phyloP scores from a whole-genome alignment of 2,329 filamentous ascomycete genomes.

The Nigrospora sphaerica region DNA sequence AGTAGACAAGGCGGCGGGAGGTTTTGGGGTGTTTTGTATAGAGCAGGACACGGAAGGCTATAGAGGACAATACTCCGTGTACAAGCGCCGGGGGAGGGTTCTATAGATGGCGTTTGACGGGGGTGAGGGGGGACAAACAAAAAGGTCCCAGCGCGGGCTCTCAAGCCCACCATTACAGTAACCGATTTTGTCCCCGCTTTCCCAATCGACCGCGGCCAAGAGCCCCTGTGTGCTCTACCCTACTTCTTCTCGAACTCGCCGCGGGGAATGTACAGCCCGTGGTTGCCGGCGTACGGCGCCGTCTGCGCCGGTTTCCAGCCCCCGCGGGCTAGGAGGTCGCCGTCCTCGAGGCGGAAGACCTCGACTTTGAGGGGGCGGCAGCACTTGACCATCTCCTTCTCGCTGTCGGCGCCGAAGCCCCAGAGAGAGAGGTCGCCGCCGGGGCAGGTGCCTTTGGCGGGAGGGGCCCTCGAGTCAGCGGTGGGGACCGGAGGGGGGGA shows the following conservation, averaged over 20 bases:
- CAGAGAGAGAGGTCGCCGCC: slow-evolving; percentile 77
- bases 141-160: too few relatives aligned
- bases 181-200: too few relatives aligned
- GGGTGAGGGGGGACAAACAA: too few relatives aligned
- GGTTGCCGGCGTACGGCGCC: slow-evolving; percentile 56
- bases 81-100: too few relatives aligned
- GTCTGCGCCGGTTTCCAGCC: slow-evolving; percentile 57
- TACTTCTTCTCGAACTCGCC: slow-evolving; percentile 13
- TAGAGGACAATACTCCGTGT: too few relatives aligned
- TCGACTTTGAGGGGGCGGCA: slow-evolving; percentile 70
- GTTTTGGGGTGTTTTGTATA: too few relatives aligned
- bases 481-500: not conserved
- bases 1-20: too few relatives aligned
- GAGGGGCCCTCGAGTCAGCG: slow-evolving; percentile 39
- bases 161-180: too few relatives aligned
- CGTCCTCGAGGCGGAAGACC: slow-evolving; percentile 57
- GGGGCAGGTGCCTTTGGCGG: slow-evolving; percentile 55
- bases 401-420: slow-evolving; percentile 66
- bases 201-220: too few relatives aligned
- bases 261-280: slow-evolving; percentile 47
- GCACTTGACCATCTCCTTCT: slow-evolving; percentile 60
- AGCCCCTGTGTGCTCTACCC: too few relatives aligned
- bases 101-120: too few relatives aligned
- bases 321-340: slow-evolving; percentile 35
- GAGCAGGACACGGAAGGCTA: too few relatives aligned